Conservation (phyloP, 768 basidiomycete genomes). For the Tubosaeta sp. region DNA sequence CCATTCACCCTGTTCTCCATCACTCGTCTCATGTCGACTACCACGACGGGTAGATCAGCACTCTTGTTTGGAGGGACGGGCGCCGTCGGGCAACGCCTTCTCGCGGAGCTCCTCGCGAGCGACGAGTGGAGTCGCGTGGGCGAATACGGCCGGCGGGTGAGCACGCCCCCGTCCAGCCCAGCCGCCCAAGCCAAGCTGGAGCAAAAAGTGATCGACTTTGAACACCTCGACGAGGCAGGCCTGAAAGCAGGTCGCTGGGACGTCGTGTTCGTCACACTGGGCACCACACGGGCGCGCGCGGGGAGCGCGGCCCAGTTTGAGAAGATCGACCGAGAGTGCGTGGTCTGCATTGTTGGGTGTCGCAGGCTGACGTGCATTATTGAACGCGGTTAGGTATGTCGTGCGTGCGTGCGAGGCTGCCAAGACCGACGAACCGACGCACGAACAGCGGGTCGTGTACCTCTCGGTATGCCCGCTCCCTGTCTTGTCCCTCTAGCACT, state of each 20-base stretch:
- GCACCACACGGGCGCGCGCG: conserved; percentile 57
- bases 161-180: conserved; percentile 34
- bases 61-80: conserved; percentile 76
- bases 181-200: conserved; percentile 54
- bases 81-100: conserved; percentile 56
- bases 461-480: conserved; percentile 41
- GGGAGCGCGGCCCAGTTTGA: conserved; percentile 65
- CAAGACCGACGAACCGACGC: conserved; percentile 40
- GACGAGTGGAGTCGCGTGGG: conserved; percentile 53
- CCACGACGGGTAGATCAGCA: conserved; percentile 39
- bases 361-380: background rate
- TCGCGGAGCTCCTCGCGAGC: conserved; percentile 57
- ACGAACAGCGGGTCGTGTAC: conserved; percentile 63
- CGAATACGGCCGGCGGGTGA: conserved; percentile 68
- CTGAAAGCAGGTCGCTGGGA: conserved; percentile 62
- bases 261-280: conserved; percentile 72
- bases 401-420: conserved; percentile 67
- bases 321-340: conserved; percentile 74
- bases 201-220: conserved; percentile 66
- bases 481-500: background rate
- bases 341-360: background rate
- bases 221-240: conserved; percentile 51
- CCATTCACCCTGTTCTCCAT: background rate
- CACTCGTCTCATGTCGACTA: background rate
- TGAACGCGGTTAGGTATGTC: conserved; percentile 51